Conservation (phyloP, 2,329 filamentous ascomycete species). For the Pseudocercospora musae region DNA sequence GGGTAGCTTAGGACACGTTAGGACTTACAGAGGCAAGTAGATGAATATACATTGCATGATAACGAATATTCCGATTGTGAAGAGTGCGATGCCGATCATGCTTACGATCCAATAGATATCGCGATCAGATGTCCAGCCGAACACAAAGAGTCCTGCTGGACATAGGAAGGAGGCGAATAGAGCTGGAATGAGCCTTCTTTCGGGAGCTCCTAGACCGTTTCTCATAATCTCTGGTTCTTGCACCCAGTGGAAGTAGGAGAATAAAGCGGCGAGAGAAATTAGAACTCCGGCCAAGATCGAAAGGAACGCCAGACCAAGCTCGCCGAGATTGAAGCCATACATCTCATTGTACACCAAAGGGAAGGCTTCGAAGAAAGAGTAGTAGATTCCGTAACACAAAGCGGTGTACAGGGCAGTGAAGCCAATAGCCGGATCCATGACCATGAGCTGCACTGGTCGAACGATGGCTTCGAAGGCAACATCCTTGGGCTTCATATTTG, state of each 20-base stretch:
- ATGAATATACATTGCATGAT: conserved; percentile 45
- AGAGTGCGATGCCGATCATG: conserved; percentile 42
- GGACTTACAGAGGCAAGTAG: conserved; percentile 36
- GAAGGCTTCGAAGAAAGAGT: conserved; percentile 38
- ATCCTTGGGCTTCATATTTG: conserved; percentile 48
- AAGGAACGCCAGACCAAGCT: conserved; percentile 36
- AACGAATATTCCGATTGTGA: conserved; percentile 39
- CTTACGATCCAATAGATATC: conserved; percentile 40
- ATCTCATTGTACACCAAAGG: conserved; percentile 41
- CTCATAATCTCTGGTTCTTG: conserved; percentile 28
- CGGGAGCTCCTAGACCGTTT: conserved; percentile 26
- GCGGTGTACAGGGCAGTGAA: conserved; percentile 35
- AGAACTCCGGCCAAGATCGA: conserved; percentile 32
- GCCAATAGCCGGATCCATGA: conserved; percentile 34
- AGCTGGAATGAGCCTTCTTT: conserved; percentile 30
- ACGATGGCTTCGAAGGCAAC: conserved; percentile 57
- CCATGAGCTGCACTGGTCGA: conserved; percentile 31
- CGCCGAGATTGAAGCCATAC: conserved; percentile 40
- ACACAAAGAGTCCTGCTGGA: conserved; percentile 34
- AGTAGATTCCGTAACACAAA: conserved; percentile 37
- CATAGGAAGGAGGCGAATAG: conserved; percentile 27
- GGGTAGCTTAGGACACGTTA: background rate
- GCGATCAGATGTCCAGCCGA: conserved; percentile 31
- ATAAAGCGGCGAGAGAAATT: conserved; percentile 28
- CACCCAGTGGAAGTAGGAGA: conserved; percentile 27